Percentiles rank a stretch among this genome's conserved stretches.
phyloP scores from a whole-genome alignment of 345 rosid genomes.

The Heritiera littoralis region DNA sequence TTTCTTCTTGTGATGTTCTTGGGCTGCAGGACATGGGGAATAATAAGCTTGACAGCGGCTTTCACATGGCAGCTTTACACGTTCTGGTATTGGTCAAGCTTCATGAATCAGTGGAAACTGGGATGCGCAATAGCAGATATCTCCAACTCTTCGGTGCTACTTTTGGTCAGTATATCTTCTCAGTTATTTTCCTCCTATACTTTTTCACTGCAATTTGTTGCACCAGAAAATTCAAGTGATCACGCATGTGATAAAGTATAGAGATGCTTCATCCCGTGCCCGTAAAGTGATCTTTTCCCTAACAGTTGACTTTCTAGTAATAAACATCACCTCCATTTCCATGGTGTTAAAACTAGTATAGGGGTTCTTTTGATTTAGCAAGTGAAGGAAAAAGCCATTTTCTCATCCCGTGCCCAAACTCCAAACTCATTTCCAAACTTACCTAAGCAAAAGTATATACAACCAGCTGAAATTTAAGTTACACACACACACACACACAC shows the following conservation, averaged over 20 bases:
- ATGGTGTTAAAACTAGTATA: not conserved
- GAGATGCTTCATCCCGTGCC: not conserved
- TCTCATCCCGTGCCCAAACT: too few species aligned
- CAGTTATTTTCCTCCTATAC: not conserved
- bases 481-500: too few species aligned
- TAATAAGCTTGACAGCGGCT: slow-evolving; percentile 44
- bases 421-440: not conserved
- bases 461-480: not conserved
- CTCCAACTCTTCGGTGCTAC: slow-evolving; percentile 55
- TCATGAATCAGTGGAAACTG: slow-evolving; percentile 53
- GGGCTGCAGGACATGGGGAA: slow-evolving; percentile 64
- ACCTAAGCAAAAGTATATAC: not conserved
- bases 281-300: not conserved
- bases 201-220: not conserved
- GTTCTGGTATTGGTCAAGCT: slow-evolving; percentile 62
- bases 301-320: not conserved
- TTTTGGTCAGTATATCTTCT: slow-evolving; percentile 45
- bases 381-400: not conserved
- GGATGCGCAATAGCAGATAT: slow-evolving; percentile 64
- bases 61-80: slow-evolving; percentile 80
- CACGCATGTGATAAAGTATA: not conserved
- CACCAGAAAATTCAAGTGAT: not conserved
- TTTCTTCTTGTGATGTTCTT: not conserved
- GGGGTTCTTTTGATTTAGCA: not conserved
- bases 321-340: not conserved